Evolutionary conservation across 768 basidiomycete genomes (phyloP).

Genomic region (Lactarius tabidus): DNA sequence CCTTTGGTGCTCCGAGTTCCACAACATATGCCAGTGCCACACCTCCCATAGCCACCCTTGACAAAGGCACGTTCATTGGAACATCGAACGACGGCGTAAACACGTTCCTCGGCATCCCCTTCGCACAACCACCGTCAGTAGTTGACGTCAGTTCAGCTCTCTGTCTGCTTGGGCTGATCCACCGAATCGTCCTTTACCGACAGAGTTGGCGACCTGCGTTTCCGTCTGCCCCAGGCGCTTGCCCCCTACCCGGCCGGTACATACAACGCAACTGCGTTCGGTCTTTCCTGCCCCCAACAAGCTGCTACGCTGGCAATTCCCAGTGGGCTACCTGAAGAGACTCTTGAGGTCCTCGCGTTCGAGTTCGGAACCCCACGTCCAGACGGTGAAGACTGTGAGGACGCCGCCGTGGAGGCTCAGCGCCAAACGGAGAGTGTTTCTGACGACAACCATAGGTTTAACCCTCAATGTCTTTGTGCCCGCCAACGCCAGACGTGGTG

Average conservation of each 20-base stretch:
- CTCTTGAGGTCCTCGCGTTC: slow-evolving; percentile 1
- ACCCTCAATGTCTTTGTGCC: slow-evolving; percentile 22
- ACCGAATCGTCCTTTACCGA: background rate
- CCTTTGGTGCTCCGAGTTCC: background rate
- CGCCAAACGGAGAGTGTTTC: background rate
- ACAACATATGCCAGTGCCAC: background rate
- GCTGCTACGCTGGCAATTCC: background rate
- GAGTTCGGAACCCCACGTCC: background rate
- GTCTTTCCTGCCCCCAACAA: slow-evolving; percentile 29
- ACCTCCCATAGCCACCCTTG: slow-evolving; percentile 28
- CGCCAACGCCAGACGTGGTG: no score
- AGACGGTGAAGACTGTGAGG: slow-evolving; percentile 26
- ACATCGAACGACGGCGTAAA: slow-evolving; percentile 27
- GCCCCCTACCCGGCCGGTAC: slow-evolving; percentile 19
- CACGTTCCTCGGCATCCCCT: slow-evolving; percentile 41
- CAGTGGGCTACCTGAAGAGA: background rate
- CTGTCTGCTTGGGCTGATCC: background rate
- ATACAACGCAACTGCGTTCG: slow-evolving; percentile 25
- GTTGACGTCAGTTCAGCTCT: background rate
- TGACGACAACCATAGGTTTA: slow-evolving; percentile 19
- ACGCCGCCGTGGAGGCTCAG: background rate
- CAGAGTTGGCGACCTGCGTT: slow-evolving; percentile 37
- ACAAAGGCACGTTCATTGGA: slow-evolving; percentile 33
- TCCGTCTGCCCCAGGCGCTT: slow-evolving; percentile 32
- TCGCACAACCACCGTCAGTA: slow-evolving; percentile 38